Base-by-base conservation (phyloP, 1,284 basidiomycete species). In the Austroboletus niveus region DNA sequence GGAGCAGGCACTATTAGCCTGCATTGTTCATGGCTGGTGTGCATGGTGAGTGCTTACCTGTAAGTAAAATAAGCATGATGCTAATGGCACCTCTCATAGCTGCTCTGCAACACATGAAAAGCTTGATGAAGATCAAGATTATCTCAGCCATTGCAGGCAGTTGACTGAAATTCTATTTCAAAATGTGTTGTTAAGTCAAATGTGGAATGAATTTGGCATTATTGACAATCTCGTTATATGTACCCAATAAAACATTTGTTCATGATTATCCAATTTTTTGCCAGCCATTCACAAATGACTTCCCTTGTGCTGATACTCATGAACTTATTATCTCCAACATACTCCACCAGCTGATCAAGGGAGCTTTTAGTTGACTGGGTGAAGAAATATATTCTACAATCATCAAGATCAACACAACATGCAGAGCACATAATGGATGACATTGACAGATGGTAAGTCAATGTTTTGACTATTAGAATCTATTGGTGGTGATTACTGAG, bases 221-320 rank as follows among this genome's bases (percentile, higher is more conserved):
- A 39, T 47, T 11, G 32, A 39, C 7, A 14, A 47, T 11, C 30
- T 51, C 4, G 27, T 50, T 38, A n/a, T 38, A 38, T 4, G 4
- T 34, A 34, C 12, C 14, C 4, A 17, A 38, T 14, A 29, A 29
- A 4, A 4, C 27, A 29, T 29, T 4, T 29, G 27, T 4, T 8
- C 4, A 29, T 29, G 27, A 4, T 8, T 4, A 29, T 29, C 27
- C 27, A 4, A 29, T 8, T 29, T 8, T 29, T 29, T 4, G 4
- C 27, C 27, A 38, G 50, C 50, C 35, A 15, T 52, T 43, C 40
- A 52, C 47, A 27, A 52, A 52, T 9, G 35, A 52, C 15, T 52
- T 52, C 11, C 51, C 42, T 5, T 22, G 27, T 12, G 35, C 31
- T 1, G 42, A 49, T 24, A 52, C 49, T 5, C 20, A 24, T 15